Evolutionary conservation across 2,329 filamentous ascomycete genomes (phyloP).

Genomic region (Sporothrix brasiliensis): DNA sequence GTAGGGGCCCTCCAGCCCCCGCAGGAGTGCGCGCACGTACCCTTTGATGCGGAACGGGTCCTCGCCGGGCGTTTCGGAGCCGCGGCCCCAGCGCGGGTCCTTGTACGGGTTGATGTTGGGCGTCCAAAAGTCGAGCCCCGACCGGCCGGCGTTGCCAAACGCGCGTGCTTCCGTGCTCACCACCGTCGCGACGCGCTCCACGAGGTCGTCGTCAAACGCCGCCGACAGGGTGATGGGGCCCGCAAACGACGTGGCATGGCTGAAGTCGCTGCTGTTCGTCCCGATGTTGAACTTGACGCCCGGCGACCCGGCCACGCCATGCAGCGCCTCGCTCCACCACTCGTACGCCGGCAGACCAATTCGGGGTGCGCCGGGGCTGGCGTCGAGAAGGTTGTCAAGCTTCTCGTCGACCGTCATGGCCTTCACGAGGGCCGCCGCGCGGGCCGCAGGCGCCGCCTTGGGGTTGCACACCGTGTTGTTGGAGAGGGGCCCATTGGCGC

Average conservation of each 20-base stretch:
- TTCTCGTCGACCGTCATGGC: slow-evolving; percentile 29
- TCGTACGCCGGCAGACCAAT: slow-evolving; percentile 32
- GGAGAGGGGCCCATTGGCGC: slow-evolving; percentile 30
- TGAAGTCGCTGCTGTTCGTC: slow-evolving; percentile 32
- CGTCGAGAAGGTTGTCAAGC: slow-evolving; percentile 26
- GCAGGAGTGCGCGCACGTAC: slow-evolving; percentile 37
- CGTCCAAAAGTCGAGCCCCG: slow-evolving; percentile 60
- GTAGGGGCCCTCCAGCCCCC: slow-evolving; percentile 38
- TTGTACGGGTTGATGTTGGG: slow-evolving; percentile 69
- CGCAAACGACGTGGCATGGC: slow-evolving; percentile 42
- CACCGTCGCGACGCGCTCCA: slow-evolving; percentile 36
- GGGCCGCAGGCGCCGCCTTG: background rate
- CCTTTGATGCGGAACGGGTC: slow-evolving; percentile 37
- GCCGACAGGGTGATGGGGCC: slow-evolving; percentile 42
- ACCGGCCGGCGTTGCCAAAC: slow-evolving; percentile 41
- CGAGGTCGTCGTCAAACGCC: slow-evolving; percentile 43
- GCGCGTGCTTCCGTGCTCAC: slow-evolving; percentile 43
- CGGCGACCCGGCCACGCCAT: slow-evolving; percentile 34
- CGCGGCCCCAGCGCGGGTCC: slow-evolving; percentile 65
- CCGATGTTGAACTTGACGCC: slow-evolving; percentile 25
- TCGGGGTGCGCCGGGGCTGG: slow-evolving; percentile 25
- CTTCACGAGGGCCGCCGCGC: slow-evolving; percentile 26
- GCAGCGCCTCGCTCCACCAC: slow-evolving; percentile 36
- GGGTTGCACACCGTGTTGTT: slow-evolving; percentile 24
- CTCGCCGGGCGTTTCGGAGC: slow-evolving; percentile 40